These are phyloP conservation scores for Talaromyces thailandensis DNA, from an alignment of 495 filamentous ascomycete species.

Conservation along the genomic window DNA sequence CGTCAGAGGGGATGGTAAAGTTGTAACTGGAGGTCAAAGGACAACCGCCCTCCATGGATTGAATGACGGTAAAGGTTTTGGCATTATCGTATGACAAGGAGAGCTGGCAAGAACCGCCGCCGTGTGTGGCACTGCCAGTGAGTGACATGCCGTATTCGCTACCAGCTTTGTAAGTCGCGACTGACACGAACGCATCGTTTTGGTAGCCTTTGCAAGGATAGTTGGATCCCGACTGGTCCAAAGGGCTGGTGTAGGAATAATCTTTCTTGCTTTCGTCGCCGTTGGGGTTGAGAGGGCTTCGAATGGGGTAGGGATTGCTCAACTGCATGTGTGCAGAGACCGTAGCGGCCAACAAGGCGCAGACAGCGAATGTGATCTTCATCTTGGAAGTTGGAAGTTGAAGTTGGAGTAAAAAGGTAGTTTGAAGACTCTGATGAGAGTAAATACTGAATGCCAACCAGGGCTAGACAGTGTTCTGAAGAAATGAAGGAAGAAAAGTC, in stretches of 20 bases:
- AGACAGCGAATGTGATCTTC: constrained; percentile 26
- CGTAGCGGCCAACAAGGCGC: constrained; percentile 26
- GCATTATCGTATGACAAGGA: constrained; percentile 68
- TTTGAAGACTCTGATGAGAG: background rate
- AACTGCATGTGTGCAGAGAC: constrained; percentile 39
- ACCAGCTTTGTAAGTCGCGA: constrained; percentile 35
- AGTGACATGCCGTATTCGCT: constrained; percentile 29
- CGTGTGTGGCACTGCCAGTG: constrained; percentile 57
- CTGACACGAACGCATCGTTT: constrained; percentile 33
- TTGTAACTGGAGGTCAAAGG: constrained; percentile 46
- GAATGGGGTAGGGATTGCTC: constrained; percentile 35
- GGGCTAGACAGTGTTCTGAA: constrained; percentile 4
- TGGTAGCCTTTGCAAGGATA: constrained; percentile 48
- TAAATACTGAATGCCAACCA: constrained; percentile 6
- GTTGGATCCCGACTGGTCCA: constrained; percentile 30
- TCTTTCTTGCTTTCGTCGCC: constrained; percentile 24
- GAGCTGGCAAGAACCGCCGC: constrained; percentile 82
- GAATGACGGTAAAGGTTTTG: constrained; percentile 68
- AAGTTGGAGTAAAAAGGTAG: background rate
- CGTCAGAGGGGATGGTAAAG: constrained; percentile 38
- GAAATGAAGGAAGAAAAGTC: background rate
- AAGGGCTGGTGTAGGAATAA: constrained; percentile 42
- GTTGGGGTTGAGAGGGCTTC: constrained; percentile 35
- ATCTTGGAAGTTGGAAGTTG: constrained; percentile 17
- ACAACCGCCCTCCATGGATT: constrained; percentile 76